Conservation (phyloP, 2,329 filamentous ascomycete genomes). For the Drechslerella coelobrocha region DNA sequence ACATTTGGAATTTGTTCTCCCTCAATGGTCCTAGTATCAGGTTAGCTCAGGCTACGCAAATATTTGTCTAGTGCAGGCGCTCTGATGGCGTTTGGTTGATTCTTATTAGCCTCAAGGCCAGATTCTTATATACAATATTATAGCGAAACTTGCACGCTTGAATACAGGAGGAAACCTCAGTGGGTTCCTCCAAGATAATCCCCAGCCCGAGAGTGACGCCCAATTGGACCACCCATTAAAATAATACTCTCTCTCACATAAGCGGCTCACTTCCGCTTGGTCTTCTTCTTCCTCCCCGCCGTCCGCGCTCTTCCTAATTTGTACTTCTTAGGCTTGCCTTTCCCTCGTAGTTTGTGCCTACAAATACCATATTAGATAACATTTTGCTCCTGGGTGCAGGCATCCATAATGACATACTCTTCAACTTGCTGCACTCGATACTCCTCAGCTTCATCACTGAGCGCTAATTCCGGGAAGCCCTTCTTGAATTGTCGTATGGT, state of each 20-base stretch:
- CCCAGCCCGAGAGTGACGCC: too few relatives aligned
- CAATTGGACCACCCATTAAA: too few relatives aligned
- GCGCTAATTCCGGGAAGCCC: slow-evolving; percentile 71
- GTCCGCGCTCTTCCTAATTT: slow-evolving; percentile 64
- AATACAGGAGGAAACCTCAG: too few relatives aligned
- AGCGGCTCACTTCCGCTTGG: slow-evolving; percentile 30
- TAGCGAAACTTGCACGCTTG: not conserved
- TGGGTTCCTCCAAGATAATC: too few relatives aligned
- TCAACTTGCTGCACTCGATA: slow-evolving; percentile 78
- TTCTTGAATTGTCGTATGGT: slow-evolving; percentile 77
- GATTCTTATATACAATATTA: not conserved
- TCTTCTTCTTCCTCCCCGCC: slow-evolving; percentile 52
- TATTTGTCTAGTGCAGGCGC: too few relatives aligned
- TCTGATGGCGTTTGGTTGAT: too few relatives aligned
- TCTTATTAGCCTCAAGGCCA: too few relatives aligned
- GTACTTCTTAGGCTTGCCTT: slow-evolving; percentile 91
- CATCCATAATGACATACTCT: slow-evolving; percentile 61
- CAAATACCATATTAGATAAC: slow-evolving; percentile 3
- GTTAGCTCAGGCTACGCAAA: too few relatives aligned
- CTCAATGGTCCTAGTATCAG: too few relatives aligned
- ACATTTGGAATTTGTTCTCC: too few relatives aligned
- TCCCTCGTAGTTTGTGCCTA: slow-evolving; percentile 79
- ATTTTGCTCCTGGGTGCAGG: slow-evolving; percentile 26
- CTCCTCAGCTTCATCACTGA: slow-evolving; percentile 77
- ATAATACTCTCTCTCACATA: too few relatives aligned